phyloP scores from a whole-genome alignment of 495 filamentous ascomycete genomes.

The Cudoniella acicularis region DNA sequence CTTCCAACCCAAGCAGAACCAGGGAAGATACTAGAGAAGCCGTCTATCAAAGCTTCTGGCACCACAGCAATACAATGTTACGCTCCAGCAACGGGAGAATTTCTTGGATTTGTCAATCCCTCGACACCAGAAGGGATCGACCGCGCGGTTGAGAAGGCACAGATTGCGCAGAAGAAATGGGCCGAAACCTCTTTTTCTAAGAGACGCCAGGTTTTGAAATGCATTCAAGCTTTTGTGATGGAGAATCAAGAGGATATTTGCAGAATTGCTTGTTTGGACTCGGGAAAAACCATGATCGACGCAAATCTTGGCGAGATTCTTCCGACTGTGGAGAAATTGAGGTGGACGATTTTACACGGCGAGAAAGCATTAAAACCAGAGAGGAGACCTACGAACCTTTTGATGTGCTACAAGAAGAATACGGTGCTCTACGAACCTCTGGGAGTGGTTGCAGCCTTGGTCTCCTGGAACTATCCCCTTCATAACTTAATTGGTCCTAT shows the following conservation, averaged over 20 bases:
- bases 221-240: conserved; percentile 77
- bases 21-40: conserved; percentile 18
- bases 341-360: conserved; percentile 91
- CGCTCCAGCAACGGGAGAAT: conserved; percentile 80
- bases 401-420: conserved; percentile 96
- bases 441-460: conserved; percentile 85
- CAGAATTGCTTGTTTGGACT: conserved; percentile 83
- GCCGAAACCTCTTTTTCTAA: conserved; percentile 72
- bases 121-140: conserved; percentile 77
- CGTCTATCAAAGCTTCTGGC: conserved; percentile 32
- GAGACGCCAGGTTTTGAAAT: conserved; percentile 74
- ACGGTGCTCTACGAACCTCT: conserved; percentile 88
- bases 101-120: conserved; percentile 78
- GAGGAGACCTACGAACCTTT: conserved; percentile 71
- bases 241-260: conserved; percentile 89
- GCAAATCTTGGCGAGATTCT: conserved; percentile 91
- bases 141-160: conserved; percentile 67
- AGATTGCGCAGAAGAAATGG: conserved; percentile 77
- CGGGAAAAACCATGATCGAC: conserved; percentile 95
- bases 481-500: conserved; percentile 93
- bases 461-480: conserved; percentile 96
- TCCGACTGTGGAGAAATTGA: conserved; percentile 87
- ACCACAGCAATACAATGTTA: conserved; percentile 77
- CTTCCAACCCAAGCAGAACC: conserved; percentile 15
- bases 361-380: conserved; percentile 74